Evolutionary conservation across 345 rosid genomes (phyloP), one percentile per base, ranked within the genome.

Genomic region (Carallia brachiata): DNA sequence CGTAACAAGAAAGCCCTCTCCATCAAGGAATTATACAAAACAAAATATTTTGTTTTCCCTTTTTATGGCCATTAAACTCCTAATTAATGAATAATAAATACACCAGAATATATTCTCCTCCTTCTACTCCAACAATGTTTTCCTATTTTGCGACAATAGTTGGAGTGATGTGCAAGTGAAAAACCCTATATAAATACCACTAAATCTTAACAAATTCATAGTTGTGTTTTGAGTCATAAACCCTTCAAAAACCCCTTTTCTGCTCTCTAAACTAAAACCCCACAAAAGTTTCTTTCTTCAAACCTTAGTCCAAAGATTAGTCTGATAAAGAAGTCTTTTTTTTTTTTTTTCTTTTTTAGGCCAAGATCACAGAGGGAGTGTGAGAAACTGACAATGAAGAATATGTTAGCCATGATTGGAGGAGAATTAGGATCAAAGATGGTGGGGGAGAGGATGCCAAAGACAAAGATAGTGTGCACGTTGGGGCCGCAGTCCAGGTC

Each of bases 391-490:
- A 31, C 30, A 36, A 67, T 68, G 72, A 67, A 73, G 36, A 67
- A 52, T 1, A 15, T 67, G 60, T 8, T 10, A 56, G 60, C 15
- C 32, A 27, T 73, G 58, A 16, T 15, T 13, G 65, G 36, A 39
- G 72, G 57, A 62, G 50, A 5, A 62, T 30, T 5, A 12, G 58
- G 28, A 16, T 34, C 50, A 52, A 4, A 19, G 12, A 39, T 7
- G 23, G 58, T 5, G 39, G 70, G 57, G 5, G 48, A 4, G 78
- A 85, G 80, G 78, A 85, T 70, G 83, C 84, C 97, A 5, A 90
- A 94, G 84, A 94, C 98, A 52, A 92, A 94, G 87, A 92, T 94
- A 75, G 93, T 94, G 1, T 94, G 98, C 75, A 94, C 97, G 1
- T 87, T 94, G 5, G 98, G 98, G 17, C 98, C 98, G 0, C 89